A percentile compares a stretch with the other conserved stretches of the same genome.
These are phyloP conservation scores for Populus hybrid DNA, from an alignment of 441 rosid genomes.

Conservation along the genomic window DNA sequence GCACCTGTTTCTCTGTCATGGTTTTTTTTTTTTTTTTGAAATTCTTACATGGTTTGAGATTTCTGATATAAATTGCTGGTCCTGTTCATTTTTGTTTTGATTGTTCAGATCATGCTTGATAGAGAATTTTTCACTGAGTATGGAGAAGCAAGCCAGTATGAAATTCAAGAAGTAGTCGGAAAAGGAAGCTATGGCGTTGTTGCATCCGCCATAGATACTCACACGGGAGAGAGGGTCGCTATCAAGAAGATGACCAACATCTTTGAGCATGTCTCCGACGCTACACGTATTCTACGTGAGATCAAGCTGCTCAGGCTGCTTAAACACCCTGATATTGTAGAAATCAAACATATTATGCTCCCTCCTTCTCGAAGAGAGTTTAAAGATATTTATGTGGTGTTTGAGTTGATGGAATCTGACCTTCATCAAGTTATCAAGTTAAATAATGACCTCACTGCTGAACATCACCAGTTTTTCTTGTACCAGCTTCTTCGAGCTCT, in stretches of 20 bases:
- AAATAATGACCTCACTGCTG: slow-evolving; percentile 87
- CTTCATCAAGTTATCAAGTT: slow-evolving; percentile 92
- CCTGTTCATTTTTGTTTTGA: slow-evolving; percentile 6
- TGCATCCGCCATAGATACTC: slow-evolving; percentile 91
- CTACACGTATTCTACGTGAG: slow-evolving; percentile 89
- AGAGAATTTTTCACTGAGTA: slow-evolving; percentile 93
- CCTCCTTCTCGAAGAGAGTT: slow-evolving; percentile 94
- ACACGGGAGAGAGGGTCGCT: slow-evolving; percentile 92
- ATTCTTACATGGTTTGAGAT: neutral
- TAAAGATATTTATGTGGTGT: slow-evolving; percentile 91
- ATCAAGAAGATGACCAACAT: slow-evolving; percentile 92
- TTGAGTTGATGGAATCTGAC: slow-evolving; percentile 99
- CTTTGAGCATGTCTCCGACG: slow-evolving; percentile 96
- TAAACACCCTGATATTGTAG: slow-evolving; percentile 79
- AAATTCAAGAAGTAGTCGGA: slow-evolving; percentile 88
- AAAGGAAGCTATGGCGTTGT: slow-evolving; percentile 99
- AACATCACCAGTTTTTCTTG: slow-evolving; percentile 95
- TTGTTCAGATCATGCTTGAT: slow-evolving; percentile 50
- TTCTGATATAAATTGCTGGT: neutral
- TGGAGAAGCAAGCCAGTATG: slow-evolving; percentile 95
- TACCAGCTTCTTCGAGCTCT: slow-evolving; percentile 98
- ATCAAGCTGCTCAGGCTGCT: slow-evolving; percentile 94
- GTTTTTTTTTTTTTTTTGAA: too few relatives aligned
- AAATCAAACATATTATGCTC: slow-evolving; percentile 93
- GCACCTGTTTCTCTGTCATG: neutral